phyloP scores from a whole-genome alignment of 225 moss, liverwort and hornwort genomes.

The Climacium dendroides region DNA sequence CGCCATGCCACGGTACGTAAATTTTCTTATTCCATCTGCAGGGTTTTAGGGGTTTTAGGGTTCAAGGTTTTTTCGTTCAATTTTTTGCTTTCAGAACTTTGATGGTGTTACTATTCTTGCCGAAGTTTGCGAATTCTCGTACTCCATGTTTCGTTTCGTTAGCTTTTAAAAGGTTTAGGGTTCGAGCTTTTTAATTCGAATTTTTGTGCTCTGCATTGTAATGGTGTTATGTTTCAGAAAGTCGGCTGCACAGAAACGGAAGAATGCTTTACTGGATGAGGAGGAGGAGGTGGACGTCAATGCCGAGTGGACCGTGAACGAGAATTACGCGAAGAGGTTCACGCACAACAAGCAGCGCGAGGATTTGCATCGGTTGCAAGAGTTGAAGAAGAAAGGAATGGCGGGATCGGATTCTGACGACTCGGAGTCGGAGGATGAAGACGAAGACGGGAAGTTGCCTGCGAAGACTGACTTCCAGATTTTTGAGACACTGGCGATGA shows the following conservation, averaged over 20 bases:
- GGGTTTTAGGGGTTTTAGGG: background rate
- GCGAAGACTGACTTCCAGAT: slow-evolving; percentile 51
- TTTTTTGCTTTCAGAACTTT: background rate
- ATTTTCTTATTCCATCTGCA: background rate
- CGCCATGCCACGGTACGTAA: slow-evolving; percentile 6
- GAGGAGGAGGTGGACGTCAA: slow-evolving; percentile 35
- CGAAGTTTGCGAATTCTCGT: background rate
- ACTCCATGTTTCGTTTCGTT: background rate
- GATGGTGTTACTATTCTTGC: background rate
- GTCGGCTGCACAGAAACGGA: background rate
- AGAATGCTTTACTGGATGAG: slow-evolving; percentile 15
- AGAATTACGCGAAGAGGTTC: slow-evolving; percentile 56
- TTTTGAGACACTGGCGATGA: slow-evolving; percentile 75
- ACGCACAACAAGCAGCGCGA: slow-evolving; percentile 79
- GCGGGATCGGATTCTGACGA: slow-evolving; percentile 44
- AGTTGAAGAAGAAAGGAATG: slow-evolving; percentile 68
- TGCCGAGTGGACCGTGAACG: slow-evolving; percentile 56
- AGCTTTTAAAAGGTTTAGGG: background rate
- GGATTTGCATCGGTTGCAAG: slow-evolving; percentile 81
- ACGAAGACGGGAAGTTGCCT: slow-evolving; percentile 75
- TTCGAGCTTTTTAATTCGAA: background rate
- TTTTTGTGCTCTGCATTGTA: background rate
- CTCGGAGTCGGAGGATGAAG: slow-evolving; percentile 61
- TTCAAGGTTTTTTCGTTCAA: background rate
- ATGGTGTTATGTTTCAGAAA: background rate